Base-by-base conservation (phyloP, 306 rosid species). In the Alnus rubra region DNA sequence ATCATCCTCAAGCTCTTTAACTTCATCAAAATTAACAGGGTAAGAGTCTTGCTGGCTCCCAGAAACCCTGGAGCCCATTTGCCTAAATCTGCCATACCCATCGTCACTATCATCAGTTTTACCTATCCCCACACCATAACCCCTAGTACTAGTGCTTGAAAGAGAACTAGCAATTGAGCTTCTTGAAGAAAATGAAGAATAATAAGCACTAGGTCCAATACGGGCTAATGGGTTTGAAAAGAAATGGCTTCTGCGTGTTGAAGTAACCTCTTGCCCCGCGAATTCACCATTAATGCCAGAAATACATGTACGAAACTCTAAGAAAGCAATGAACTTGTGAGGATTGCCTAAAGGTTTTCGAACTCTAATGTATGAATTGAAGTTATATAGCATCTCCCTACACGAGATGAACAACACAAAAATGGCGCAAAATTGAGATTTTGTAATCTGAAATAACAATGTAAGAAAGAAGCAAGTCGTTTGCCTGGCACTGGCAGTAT, bases 141-240 rank as follows among this genome's bases (percentile, higher is more conserved):
- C 69, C 76, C 68, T 70, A 68, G 63, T 54, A 79, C 62, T 74
- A 75, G 78, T 19, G 60, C 81, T 55, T 73, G 84, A 82, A 79
- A 51, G 62, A 58, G 82, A 80, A 62, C 65, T 28, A 47, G 74
- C 50, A 39, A 67, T 56, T 58, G 78, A 64, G 58, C 48, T 81
- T 77, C 48, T 85, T 52, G 89, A 64, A 44, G 80, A 45, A 68
- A 82, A 68, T 4, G 85, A 82, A 31, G 89, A 87, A 71, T 74
- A 81, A 82, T n/a, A 72, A 3, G 79, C 58, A 60, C 39, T 16
- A 7, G 78, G 28, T 78, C 76, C 78, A 69, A 56, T 35, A 52
- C 5, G 62, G 9, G 76, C 7, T 47, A 82, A 73, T 51, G 73
- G 84, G 55, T 84, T 78, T 23, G 18, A 76, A 59, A 10, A 72